Evolutionary conservation across 2,329 filamentous ascomycete species (phyloP), one percentile per base, ranked within the genome.

Genomic region (Fusarium sp.): DNA sequence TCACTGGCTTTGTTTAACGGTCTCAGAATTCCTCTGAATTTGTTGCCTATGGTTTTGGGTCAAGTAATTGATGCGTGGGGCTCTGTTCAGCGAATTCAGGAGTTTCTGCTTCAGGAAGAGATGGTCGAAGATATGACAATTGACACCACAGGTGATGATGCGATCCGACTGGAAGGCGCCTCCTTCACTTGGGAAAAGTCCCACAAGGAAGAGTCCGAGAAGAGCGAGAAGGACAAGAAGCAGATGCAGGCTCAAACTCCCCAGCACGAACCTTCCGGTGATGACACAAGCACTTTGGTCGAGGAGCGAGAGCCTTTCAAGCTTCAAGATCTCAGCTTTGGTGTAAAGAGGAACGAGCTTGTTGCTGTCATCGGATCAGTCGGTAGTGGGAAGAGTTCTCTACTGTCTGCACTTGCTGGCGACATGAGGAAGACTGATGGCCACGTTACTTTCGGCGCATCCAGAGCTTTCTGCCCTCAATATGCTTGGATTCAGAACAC

Each of bases 401-500:
- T 99, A 4, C 89, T 99, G 6, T 93, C 94, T 39, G 95, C 96
- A 1, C 84, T 99, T 51, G 96, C 95, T 2, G 96, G 96, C 31
- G 96, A 98, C 73, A 98, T 98, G 96, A 91, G 95, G 49, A 93
- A 92, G 81, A 97, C 93, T 0, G 85, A 84, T 7, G 95, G 95
- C 17, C 88, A 92, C 42, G 88, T 97, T 11, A 88, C 90, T 0
- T 88, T 96, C 75, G 94, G 95, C 45, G 94, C 94, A 0, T 92
- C 91, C 7, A 88, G 95, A 70, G 94, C 96, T 0, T 98, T 98
- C 78, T 98, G 96, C 75, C 96, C 96, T 1, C 96, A 99, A 80
- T 98, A 98, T 79, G 94, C 96, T 0, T 99, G 96, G 96, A 98
- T 99, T 55, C 96, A 98, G 80, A 98, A 98, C 79, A 88, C 94